Evolutionary conservation across 495 filamentous ascomycete species (phyloP), one percentile per base, ranked within the genome.

Genomic region (Aspergillus indologenus): DNA sequence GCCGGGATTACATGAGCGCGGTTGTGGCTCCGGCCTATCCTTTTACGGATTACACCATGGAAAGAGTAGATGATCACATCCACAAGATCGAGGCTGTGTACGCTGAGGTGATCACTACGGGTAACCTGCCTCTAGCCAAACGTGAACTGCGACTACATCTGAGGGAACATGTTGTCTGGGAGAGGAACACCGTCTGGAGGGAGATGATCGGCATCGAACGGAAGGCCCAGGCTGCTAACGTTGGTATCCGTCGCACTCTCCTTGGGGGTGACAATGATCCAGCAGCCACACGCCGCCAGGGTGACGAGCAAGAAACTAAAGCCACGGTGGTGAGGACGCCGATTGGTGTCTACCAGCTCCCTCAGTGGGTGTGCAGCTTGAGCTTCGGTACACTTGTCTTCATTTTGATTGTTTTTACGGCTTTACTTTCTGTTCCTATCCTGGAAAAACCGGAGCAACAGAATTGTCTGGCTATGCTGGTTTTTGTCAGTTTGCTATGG

Each of bases 191-290:
- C 0, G 94, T 99, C 5, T 99, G 94, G 94, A 79, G 95, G 71
- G 94, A 99, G 62, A 93, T 99, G 85, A 99, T 99, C 67, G 94
- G 93, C 55, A 90, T 99, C 60, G 94, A 99, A 76, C 81, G 94
- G 21, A 94, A 96, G 76, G 91, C 92, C 5, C 92, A 99, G 72
- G 94, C 92, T 21, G 94, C 93, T 14, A 96, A 92, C 60, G 82
- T 99, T 60, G 95, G 94, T 17, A 75, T 91, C 53, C 74, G 85
- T 57, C 81, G 85, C 58, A 91, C 91, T 6, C 80, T 98, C 48
- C 81, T 97, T 3, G 92, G 92, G 18, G 79, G 83, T 7, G 88
- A 90, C 29, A 71, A 81, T 44, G 90, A 95, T 57, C 86, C 85
- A 14, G 72, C 83, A 21, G 85, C 86, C 43, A 81, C 85, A 40